A percentile compares a stretch with the other conserved stretches of the same genome.
These are phyloP conservation scores for Diplocarpon rosae DNA, from an alignment of 2,329 filamentous ascomycete species.

Conservation along the genomic window DNA sequence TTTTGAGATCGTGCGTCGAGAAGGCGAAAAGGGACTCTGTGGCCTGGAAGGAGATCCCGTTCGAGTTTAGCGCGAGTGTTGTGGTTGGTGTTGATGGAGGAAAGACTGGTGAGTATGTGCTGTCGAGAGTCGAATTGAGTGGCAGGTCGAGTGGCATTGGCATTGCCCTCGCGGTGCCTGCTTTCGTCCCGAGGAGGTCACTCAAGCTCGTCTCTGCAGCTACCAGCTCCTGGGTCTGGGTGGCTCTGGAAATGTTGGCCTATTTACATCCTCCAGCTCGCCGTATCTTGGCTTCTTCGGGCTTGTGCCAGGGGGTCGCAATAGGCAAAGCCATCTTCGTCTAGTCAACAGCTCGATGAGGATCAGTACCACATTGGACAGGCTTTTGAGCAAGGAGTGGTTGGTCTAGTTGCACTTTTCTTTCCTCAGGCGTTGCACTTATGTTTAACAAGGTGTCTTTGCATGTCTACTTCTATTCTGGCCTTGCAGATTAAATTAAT, in stretches of 20 bases:
- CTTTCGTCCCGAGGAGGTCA: too few relatives aligned
- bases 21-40: slow-evolving; percentile 31
- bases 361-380: slow-evolving; percentile 6
- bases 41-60: slow-evolving; percentile 33
- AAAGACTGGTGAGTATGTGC: slow-evolving; percentile 27
- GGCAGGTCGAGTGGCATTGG: too few relatives aligned
- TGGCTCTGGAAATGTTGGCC: too few relatives aligned
- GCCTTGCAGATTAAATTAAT: background rate
- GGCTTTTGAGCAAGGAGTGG: slow-evolving; percentile 1
- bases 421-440: background rate
- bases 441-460: background rate
- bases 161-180: too few relatives aligned
- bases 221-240: too few relatives aligned
- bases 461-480: background rate
- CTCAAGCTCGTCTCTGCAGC: too few relatives aligned
- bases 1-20: slow-evolving; percentile 27
- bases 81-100: slow-evolving; percentile 28
- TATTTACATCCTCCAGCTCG: background rate
- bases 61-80: slow-evolving; percentile 32
- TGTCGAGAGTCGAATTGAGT: slow-evolving; percentile 24
- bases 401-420: background rate
- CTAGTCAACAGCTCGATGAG: slow-evolving; percentile 12
- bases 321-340: slow-evolving; percentile 9
- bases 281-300: slow-evolving; percentile 4
- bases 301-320: slow-evolving; percentile 2